Evolutionary conservation across 1,284 basidiomycete genomes (phyloP).

Genomic region (Spongiforma sp.): DNA sequence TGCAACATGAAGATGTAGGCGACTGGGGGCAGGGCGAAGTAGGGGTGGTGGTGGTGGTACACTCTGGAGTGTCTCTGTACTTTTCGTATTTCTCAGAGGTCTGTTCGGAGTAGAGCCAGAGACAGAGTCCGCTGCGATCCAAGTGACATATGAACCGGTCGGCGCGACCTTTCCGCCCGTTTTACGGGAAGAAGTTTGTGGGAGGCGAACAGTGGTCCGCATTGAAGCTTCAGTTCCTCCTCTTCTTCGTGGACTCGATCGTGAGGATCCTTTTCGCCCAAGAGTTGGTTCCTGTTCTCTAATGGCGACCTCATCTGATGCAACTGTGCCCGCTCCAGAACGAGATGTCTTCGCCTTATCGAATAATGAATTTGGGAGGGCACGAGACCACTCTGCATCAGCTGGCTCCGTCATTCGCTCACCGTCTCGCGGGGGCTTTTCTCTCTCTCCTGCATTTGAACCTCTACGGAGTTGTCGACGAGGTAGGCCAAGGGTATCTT

Average conservation of each 20-base stretch:
- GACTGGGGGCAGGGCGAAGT: constrained; percentile 37
- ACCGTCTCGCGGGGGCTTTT: constrained; percentile 29
- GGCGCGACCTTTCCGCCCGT: constrained; percentile 34
- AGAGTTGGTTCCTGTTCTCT: constrained; percentile 26
- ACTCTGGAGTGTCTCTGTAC: constrained; percentile 34
- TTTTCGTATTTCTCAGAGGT: constrained; percentile 33
- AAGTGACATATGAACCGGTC: constrained; percentile 24
- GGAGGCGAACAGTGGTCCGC: constrained; percentile 12
- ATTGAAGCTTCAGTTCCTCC: constrained; percentile 1
- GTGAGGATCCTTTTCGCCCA: constrained; percentile 21
- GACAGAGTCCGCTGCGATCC: constrained; percentile 30
- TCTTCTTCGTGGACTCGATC: constrained; percentile 28
- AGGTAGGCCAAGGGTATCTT: constrained; percentile 28
- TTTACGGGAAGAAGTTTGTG: constrained; percentile 18
- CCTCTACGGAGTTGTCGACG: constrained; percentile 34
- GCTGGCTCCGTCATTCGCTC: constrained; percentile 28
- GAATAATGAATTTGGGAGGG: constrained; percentile 13
- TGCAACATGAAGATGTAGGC: constrained; percentile 29
- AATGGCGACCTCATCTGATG: constrained; percentile 27
- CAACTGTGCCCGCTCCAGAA: constrained; percentile 17
- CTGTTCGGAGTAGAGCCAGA: constrained; percentile 19
- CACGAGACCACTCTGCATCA: constrained; percentile 28
- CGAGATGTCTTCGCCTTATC: constrained; percentile 27
- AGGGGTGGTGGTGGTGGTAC: constrained; percentile 15
- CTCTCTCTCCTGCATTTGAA: constrained; percentile 33